phyloP scores from a whole-genome alignment of 192 early-diverging fungal genomes.

The Rhizoclosmatium globosum region DNA sequence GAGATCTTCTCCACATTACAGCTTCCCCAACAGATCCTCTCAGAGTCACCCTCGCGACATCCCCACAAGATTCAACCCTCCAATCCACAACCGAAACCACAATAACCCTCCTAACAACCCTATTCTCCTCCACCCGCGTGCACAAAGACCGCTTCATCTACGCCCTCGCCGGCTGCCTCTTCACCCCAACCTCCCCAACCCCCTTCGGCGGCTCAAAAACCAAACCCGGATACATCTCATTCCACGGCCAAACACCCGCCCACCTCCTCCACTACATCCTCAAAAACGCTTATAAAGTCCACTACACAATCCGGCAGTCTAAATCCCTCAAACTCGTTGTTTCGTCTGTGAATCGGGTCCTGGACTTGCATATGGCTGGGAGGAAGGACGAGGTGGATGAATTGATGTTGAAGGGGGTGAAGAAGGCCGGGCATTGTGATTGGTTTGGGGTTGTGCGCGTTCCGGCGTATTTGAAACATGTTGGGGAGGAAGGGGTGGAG shows the following conservation, averaged over 20 bases:
- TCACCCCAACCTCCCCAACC: not conserved
- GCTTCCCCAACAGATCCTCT: too few species aligned
- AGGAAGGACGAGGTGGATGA: slow-evolving; percentile 13
- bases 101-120: too few species aligned
- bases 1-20: too few species aligned
- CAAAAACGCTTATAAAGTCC: not conserved
- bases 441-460: not conserved
- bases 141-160: not conserved
- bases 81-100: too few species aligned
- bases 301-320: too few species aligned
- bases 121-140: not conserved
- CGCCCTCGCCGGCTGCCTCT: not conserved
- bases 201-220: not conserved
- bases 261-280: not conserved
- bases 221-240: slow-evolving; percentile 1
- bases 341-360: too few species aligned
- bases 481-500: not conserved
- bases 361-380: too few species aligned
- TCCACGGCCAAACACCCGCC: not conserved
- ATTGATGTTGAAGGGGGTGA: slow-evolving; percentile 3
- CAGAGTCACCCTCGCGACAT: too few species aligned
- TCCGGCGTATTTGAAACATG: not conserved
- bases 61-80: too few species aligned
- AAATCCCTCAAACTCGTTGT: too few species aligned
- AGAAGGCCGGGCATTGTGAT: slow-evolving; percentile 7